Evolutionary conservation across 2,329 filamentous ascomycete genomes (phyloP), one percentile per base, ranked within the genome.

Genomic region (Fusarium sp.): DNA sequence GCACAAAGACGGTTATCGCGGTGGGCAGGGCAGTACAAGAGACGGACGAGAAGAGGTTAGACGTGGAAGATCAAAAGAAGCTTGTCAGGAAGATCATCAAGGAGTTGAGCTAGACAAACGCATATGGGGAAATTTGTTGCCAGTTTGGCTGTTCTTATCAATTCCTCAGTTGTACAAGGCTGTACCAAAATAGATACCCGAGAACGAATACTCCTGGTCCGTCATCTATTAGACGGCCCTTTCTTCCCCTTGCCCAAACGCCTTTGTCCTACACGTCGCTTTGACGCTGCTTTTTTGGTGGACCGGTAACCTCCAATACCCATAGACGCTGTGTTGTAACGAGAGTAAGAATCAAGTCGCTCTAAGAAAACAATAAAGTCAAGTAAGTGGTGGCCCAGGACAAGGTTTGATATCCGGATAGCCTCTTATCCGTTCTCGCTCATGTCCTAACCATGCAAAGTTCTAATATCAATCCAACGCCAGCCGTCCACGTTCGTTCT

Each of bases 1-100:
- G 84, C 67, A 82, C 90, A 36, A 91, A 87, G 80, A 89, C 89
- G 31, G 90, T 93, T 7, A 82, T 97, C 67, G 86, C 89, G 1
- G 91, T 98, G 61, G 95, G 94, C 1, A 88, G 88, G 72, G 92
- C 93, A 44, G 82, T 99, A 51, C 86, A 86, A 74, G 88, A 92
- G 77, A 91, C 90, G n/a, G 94, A 98, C 77, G 86, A 90, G 75
- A 85, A 86, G 58, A 82, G 82, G 2, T 80, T 93, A 68, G 85
- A 82, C 3, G 81, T 89, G 31, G 89, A 91, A 53, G 87, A 85
- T 66, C 92, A 95, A 81, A 89, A 84, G 80, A 91, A 89, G 77
- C 76, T 92, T 64, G 91, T 91, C 14, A 88, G 85, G 75, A 89
- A 84, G 78, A 78, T 91, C 69, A 79, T 91, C 77, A 91, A 86